Evolutionary conservation across 495 filamentous ascomycete genomes (phyloP).

Genomic region (Clohesyomyces aquaticus): DNA sequence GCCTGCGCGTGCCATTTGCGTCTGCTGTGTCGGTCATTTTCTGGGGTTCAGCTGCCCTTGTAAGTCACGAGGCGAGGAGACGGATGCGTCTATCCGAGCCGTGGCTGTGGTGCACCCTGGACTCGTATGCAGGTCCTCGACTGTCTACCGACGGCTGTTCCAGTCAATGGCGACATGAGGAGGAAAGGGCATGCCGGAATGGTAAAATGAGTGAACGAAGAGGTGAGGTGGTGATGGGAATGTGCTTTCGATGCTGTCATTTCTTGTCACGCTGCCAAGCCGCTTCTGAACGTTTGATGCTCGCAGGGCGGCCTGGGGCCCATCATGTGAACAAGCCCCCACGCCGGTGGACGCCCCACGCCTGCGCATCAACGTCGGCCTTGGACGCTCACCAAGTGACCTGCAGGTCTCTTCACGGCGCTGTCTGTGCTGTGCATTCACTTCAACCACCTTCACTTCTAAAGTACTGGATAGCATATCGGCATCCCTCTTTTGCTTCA

Average conservation of each 20-base stretch:
- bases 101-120: constrained; percentile 18
- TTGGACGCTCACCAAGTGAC: constrained; percentile 24
- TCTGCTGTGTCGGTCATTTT: constrained; percentile 25
- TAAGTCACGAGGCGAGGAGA: constrained; percentile 30
- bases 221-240: not conserved
- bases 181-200: not conserved
- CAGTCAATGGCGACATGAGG: constrained; percentile 20
- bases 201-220: constrained; percentile 4
- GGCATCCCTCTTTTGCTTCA: no score
- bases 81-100: constrained; percentile 26
- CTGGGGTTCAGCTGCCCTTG: no score
- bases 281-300: constrained; percentile 14
- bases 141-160: not conserved
- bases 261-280: constrained; percentile 7
- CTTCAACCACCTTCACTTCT: no score
- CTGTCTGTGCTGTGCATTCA: constrained; percentile 7
- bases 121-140: constrained; percentile 19
- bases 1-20: constrained; percentile 18
- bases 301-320: constrained; percentile 14
- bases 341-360: constrained; percentile 30
- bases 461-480: no score
- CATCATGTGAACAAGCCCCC: constrained; percentile 21
- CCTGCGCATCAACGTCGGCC: not conserved
- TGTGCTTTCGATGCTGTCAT: not conserved
- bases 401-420: constrained; percentile 10